phyloP scores from a whole-genome alignment of 495 filamentous ascomycete genomes.

The Patellaria atrata region DNA sequence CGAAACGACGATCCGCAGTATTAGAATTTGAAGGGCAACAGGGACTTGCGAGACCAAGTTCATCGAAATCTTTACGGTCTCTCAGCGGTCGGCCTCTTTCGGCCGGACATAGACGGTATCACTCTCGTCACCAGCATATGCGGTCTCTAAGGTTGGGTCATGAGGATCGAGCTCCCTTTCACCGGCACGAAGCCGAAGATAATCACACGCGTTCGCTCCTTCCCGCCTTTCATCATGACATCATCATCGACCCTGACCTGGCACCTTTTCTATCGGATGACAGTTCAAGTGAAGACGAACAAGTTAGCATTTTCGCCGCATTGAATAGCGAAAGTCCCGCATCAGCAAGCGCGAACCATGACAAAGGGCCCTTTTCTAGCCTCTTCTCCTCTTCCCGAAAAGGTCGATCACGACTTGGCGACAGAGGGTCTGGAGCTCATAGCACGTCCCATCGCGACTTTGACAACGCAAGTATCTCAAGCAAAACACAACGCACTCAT shows the following conservation, averaged over 20 bases:
- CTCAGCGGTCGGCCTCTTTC: conserved; percentile 56
- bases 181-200: conserved; percentile 54
- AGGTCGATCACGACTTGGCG: conserved; percentile 53
- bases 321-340: conserved; percentile 39
- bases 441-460: conserved; percentile 47
- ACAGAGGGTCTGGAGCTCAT: conserved; percentile 51
- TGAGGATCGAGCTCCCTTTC: conserved; percentile 80
- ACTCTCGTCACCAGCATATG: conserved; percentile 68
- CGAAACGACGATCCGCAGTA: conserved; percentile 73
- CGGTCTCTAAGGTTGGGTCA: conserved; percentile 44
- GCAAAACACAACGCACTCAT: conserved; percentile 40
- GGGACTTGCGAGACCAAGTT: conserved; percentile 64
- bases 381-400: conserved; percentile 43
- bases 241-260: conserved; percentile 93
- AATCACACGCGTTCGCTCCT: conserved; percentile 48
- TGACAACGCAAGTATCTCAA: conserved; percentile 44
- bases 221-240: conserved; percentile 90
- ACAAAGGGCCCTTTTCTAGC: conserved; percentile 36
- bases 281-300: conserved; percentile 81
- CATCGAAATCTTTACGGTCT: conserved; percentile 80
- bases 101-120: conserved; percentile 62
- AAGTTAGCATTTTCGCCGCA: conserved; percentile 70
- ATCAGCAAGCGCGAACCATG: conserved; percentile 38
- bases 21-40: conserved; percentile 72
- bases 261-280: conserved; percentile 93